Percentiles rank a stretch among this genome's conserved stretches.
Conservation (phyloP, 176 grass and related monocot species). For the Themeda triandra region DNA sequence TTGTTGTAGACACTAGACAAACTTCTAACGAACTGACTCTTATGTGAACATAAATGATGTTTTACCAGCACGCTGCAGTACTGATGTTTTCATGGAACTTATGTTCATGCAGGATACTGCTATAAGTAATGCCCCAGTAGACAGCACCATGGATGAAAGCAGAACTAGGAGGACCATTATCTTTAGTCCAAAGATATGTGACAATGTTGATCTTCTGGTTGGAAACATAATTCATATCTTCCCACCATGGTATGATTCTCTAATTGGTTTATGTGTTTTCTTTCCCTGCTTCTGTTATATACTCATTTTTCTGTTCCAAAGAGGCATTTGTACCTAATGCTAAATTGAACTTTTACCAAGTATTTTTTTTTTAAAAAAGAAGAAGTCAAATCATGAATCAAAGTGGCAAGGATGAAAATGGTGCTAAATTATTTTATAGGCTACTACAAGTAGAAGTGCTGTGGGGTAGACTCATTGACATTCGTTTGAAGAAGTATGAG, state of each 20-base stretch:
- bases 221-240: slow-evolving; percentile 66
- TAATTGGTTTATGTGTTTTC: slow-evolving; percentile 3
- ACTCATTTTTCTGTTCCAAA: neutral
- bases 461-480: neutral
- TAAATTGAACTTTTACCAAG: neutral
- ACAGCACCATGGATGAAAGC: slow-evolving; percentile 28
- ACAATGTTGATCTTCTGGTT: slow-evolving; percentile 63
- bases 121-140: slow-evolving; percentile 20
- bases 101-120: slow-evolving; percentile 35
- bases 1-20: neutral
- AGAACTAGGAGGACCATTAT: slow-evolving; percentile 53
- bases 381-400: neutral
- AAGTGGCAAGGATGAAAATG: neutral
- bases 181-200: slow-evolving; percentile 85
- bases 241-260: slow-evolving; percentile 69
- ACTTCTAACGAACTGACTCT: slow-evolving; percentile 1
- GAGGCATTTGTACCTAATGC: neutral
- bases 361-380: neutral
- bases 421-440: neutral
- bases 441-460: neutral
- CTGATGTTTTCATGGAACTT: slow-evolving; percentile 6
- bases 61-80: neutral
- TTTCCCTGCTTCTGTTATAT: slow-evolving; percentile 13
- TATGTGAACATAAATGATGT: slow-evolving; percentile 5
- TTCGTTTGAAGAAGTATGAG: neutral